Evolutionary conservation across 2,329 filamentous ascomycete species (phyloP).

Genomic region (Fusarium luffae): DNA sequence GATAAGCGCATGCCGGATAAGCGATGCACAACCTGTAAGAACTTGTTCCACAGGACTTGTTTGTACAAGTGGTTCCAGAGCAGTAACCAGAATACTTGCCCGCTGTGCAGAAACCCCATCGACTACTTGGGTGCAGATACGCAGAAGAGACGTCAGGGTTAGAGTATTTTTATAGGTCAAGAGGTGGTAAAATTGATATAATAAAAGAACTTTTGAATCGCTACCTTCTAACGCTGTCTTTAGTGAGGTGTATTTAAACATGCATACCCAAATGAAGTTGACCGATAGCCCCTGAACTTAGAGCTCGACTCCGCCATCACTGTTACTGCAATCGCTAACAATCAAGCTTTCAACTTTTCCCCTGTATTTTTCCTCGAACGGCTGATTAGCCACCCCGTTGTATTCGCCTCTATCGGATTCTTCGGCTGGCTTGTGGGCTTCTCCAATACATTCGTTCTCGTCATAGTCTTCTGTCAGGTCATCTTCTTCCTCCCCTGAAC

Average conservation of each 20-base stretch:
- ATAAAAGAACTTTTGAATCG: slow-evolving; percentile 13
- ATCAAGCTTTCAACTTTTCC: background rate
- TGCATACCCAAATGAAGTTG: background rate
- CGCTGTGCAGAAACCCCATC: slow-evolving; percentile 91
- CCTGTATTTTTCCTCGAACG: background rate
- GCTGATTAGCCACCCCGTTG: background rate
- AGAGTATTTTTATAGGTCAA: background rate
- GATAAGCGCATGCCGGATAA: slow-evolving; percentile 94
- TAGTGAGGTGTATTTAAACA: background rate
- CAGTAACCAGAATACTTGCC: slow-evolving; percentile 91
- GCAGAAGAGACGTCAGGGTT: slow-evolving; percentile 51
- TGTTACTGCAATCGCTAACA: background rate
- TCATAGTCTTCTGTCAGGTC: background rate
- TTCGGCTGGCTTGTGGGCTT: background rate
- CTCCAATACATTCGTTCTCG: background rate
- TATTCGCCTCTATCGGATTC: background rate
- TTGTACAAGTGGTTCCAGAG: slow-evolving; percentile 97
- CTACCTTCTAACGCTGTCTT: background rate
- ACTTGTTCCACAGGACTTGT: slow-evolving; percentile 89
- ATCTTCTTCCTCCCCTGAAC: background rate
- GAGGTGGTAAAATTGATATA: slow-evolving; percentile 2
- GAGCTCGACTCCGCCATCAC: slow-evolving; percentile 13
- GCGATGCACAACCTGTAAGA: slow-evolving; percentile 90
- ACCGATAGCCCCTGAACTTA: background rate
- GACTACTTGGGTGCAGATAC: slow-evolving; percentile 63